Evolutionary conservation across 2,329 filamentous ascomycete species (phyloP).

Genomic region (Simplicillium sp.): DNA sequence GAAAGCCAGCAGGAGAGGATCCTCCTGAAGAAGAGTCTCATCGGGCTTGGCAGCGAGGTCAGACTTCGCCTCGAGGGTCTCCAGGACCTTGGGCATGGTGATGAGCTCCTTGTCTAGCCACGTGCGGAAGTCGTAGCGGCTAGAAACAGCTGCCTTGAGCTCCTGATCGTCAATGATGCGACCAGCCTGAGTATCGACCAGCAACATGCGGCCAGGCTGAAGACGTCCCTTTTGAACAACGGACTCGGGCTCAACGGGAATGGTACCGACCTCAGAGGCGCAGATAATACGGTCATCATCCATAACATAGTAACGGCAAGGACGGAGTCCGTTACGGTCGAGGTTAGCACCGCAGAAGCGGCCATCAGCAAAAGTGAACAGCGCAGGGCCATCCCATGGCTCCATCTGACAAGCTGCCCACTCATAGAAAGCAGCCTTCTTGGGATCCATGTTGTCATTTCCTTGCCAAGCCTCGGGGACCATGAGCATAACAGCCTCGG

Average conservation of each 20-base stretch:
- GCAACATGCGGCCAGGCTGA: constrained; percentile 89
- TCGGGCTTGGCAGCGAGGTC: constrained; percentile 62
- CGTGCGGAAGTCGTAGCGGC: constrained; percentile 73
- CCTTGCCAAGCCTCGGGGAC: constrained; percentile 97
- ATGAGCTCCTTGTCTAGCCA: constrained; percentile 86
- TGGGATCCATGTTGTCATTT: constrained; percentile 82
- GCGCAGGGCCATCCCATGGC: constrained; percentile 92
- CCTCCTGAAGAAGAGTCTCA: constrained; percentile 66
- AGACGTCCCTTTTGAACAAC: constrained; percentile 89
- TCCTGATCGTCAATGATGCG: constrained; percentile 92
- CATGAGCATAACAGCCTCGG: constrained; percentile 97
- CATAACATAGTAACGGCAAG: constrained; percentile 94
- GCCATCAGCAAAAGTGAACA: constrained; percentile 95
- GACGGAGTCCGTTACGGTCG: constrained; percentile 88
- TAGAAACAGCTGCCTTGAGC: constrained; percentile 81
- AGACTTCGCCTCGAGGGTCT: constrained; percentile 47
- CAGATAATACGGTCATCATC: constrained; percentile 96
- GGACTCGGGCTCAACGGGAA: constrained; percentile 79
- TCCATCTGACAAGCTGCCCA: constrained; percentile 99
- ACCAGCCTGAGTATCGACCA: constrained; percentile 82
- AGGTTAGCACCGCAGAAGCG: constrained; percentile 95
- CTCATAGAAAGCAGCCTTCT: constrained; percentile 95
- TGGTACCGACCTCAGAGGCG: constrained; percentile 92
- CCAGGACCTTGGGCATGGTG: constrained; percentile 65
- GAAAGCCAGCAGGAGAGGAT: constrained; percentile 75